phyloP scores from a whole-genome alignment of 2,329 filamentous ascomycete genomes.

The Neoscytalidium dimidiatum region DNA sequence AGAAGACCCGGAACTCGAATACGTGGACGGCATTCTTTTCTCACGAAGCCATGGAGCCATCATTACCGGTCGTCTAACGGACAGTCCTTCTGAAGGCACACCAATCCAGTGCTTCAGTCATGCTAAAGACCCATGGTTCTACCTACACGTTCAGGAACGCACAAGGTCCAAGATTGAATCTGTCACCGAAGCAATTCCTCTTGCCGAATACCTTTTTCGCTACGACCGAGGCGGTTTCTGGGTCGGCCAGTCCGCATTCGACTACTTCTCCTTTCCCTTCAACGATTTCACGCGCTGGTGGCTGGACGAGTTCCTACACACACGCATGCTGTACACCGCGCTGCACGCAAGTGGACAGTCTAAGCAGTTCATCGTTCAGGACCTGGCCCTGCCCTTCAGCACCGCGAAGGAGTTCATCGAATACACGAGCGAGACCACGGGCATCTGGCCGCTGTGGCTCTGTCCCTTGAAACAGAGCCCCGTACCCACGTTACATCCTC shows the following conservation, averaged over 20 bases:
- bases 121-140: conserved; percentile 53
- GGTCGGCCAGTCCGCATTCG: conserved; percentile 59
- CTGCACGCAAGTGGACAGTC: conserved; percentile 63
- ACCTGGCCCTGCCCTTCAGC: conserved; percentile 53
- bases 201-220: conserved; percentile 69
- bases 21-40: conserved; percentile 55
- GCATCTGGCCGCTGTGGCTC: conserved; percentile 52
- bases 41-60: conserved; percentile 45
- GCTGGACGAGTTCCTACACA: conserved; percentile 65
- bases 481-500: background rate
- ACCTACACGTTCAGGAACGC: conserved; percentile 41
- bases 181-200: conserved; percentile 58
- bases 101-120: conserved; percentile 5
- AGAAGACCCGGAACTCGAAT: conserved; percentile 32
- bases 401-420: conserved; percentile 47
- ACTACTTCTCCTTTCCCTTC: conserved; percentile 65
- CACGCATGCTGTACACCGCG: conserved; percentile 66
- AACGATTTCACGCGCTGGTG: conserved; percentile 63
- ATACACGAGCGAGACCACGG: conserved; percentile 42
- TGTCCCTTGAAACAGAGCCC: conserved; percentile 41
- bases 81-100: background rate
- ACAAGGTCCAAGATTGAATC: background rate
- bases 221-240: conserved; percentile 72
- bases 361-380: conserved; percentile 65
- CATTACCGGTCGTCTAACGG: conserved; percentile 46